phyloP scores from a whole-genome alignment of 208 protist genomes.

The Naegleria lovaniensis region DNA sequence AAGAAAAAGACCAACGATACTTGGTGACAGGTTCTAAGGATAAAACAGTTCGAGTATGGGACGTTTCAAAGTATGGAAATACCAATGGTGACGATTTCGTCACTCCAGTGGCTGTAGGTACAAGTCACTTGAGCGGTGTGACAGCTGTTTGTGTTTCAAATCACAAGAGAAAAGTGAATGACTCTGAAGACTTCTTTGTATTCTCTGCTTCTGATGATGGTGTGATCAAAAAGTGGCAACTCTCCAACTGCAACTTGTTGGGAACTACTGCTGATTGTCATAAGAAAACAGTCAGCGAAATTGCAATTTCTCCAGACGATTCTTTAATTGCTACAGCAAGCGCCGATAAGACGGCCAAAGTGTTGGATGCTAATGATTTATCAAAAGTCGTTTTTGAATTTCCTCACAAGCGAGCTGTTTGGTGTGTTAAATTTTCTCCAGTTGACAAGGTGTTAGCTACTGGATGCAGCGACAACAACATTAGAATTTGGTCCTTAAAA shows the following conservation, averaged over 20 bases:
- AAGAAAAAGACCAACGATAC: background rate
- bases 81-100: background rate
- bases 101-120: background rate
- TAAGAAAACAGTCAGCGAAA: background rate
- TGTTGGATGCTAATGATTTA: background rate
- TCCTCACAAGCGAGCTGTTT: background rate
- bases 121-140: background rate
- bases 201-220: slow-evolving; percentile 1
- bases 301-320: background rate
- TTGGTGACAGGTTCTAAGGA: slow-evolving; percentile 13
- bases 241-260: background rate
- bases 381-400: background rate
- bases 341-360: slow-evolving; percentile 18
- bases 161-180: background rate
- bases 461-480: background rate
- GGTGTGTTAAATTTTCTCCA: background rate
- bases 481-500: slow-evolving; percentile 2
- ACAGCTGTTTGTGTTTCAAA: background rate
- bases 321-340: slow-evolving; percentile 3
- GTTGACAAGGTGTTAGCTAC: slow-evolving; percentile 22
- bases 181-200: background rate
- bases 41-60: slow-evolving; percentile 23
- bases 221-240: background rate
- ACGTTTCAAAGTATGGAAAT: background rate
- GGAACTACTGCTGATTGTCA: background rate